Percentiles rank a stretch among this genome's conserved stretches.
Conservation (phyloP, 106 monocot species). For the Amphibolis antarctica region DNA sequence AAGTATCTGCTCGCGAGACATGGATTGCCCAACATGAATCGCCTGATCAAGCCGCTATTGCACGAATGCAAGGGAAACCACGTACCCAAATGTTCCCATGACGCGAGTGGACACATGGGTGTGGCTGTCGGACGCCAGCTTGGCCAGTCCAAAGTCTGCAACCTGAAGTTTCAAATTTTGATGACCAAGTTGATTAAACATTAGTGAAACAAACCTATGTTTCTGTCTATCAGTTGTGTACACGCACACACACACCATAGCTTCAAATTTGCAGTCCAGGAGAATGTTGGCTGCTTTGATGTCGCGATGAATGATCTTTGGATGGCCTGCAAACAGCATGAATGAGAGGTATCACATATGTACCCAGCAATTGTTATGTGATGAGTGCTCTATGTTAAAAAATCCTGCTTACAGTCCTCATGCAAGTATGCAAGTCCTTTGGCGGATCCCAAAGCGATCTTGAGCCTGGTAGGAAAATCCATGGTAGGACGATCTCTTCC, state of each 20-base stretch:
- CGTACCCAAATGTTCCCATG: slow-evolving; percentile 96
- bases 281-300: slow-evolving; percentile 77
- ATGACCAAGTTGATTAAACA: no score
- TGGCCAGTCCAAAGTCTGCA: slow-evolving; percentile 86
- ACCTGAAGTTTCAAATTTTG: slow-evolving; percentile 20
- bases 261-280: slow-evolving; percentile 69
- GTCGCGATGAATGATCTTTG: slow-evolving; percentile 81
- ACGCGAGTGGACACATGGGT: slow-evolving; percentile 86
- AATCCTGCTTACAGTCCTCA: slow-evolving; percentile 95
- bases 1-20: slow-evolving; percentile 37
- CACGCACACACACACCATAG: slow-evolving; percentile 69
- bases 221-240: no score
- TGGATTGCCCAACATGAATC: no score
- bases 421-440: slow-evolving; percentile 90
- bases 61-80: no score
- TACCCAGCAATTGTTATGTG: no score
- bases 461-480: slow-evolving; percentile 72
- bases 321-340: slow-evolving; percentile 83
- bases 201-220: no score
- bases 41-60: no score
- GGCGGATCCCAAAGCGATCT: slow-evolving; percentile 83
- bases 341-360: no score
- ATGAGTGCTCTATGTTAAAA: no score
- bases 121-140: slow-evolving; percentile 65
- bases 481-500: slow-evolving; percentile 45